Base-by-base conservation (phyloP, 2,329 filamentous ascomycete genomes). In the Diaporthe velutina region DNA sequence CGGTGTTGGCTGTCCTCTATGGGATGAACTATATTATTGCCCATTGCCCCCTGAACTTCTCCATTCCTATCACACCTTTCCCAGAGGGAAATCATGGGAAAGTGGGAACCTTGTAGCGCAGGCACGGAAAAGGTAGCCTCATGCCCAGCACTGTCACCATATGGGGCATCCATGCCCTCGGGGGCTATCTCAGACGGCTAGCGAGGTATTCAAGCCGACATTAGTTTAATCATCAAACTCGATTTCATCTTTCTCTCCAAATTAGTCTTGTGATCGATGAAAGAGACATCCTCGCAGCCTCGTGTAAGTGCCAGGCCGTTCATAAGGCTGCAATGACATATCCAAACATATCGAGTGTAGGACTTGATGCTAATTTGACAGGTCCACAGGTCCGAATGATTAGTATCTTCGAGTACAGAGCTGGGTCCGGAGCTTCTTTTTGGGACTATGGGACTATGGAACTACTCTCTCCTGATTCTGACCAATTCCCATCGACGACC, bases 371-470 rank as follows among this genome's bases (percentile, higher is more conserved):
- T n/a, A n/a, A n/a, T n/a, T n/a, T n/a, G n/a, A n/a, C n/a, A n/a
- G n/a, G n/a, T n/a, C n/a, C n/a, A n/a, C n/a, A n/a, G n/a, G n/a
- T n/a, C n/a, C n/a, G n/a, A n/a, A n/a, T n/a, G n/a, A n/a, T n/a
- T n/a, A n/a, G n/a, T n/a, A n/a, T 30, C 1, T 9, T 30, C n/a
- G 9, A 15, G 12, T 1, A 25, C 4, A 3, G 22, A 2, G 3
- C 7, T 13, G 1, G 22, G 1, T n/a, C n/a, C 12, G 0, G 2
- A 4, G 52, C 13, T 28, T 55, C 13, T 13, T 30, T 10, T 30
- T 30, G 15, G 28, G 10, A 8, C 15, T 19, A 42, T 42, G 40
- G 40, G 17, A 30, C 25, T 33, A 55, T 9, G 2, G n/a, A n/a
- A n/a, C n/a, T n/a, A n/a, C n/a, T n/a, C n/a, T n/a, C n/a, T n/a